Conservation (phyloP, 495 filamentous ascomycete genomes). For the Amphirosellinia nigrospora region DNA sequence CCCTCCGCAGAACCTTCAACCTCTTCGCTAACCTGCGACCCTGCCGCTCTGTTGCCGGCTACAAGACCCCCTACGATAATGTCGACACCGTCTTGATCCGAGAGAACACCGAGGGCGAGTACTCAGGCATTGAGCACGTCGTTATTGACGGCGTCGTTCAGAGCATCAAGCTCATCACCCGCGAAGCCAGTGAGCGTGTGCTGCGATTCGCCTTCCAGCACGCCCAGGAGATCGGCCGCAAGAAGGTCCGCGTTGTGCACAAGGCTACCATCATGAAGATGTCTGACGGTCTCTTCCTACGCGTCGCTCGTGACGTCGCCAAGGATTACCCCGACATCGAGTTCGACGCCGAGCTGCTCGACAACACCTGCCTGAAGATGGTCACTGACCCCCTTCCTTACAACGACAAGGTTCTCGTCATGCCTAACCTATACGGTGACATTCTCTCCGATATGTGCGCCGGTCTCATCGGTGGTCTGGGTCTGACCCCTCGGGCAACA, state of each 20-base stretch:
- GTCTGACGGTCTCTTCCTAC: constrained; percentile 97
- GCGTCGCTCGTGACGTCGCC: constrained; percentile 77
- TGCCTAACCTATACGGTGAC: constrained; percentile 99
- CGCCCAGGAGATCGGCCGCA: constrained; percentile 86
- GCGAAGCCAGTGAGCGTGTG: constrained; percentile 90
- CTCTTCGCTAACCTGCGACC: constrained; percentile 99
- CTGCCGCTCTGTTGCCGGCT: constrained; percentile 93
- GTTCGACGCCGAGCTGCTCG: constrained; percentile 95
- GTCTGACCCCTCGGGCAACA: constrained; percentile 96
- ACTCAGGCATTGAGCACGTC: constrained; percentile 98
- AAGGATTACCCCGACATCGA: constrained; percentile 94
- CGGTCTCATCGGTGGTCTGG: constrained; percentile 95
- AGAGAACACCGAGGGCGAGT: constrained; percentile 99
- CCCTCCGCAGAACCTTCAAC: constrained; percentile 98
- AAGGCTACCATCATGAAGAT: constrained; percentile 99
- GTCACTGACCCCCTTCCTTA: constrained; percentile 92
- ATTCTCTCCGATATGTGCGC: constrained; percentile 99
- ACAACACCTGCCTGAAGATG: constrained; percentile 99
- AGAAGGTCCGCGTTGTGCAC: constrained; percentile 96
- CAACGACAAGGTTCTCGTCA: constrained; percentile 99
- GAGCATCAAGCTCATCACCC: constrained; percentile 98
- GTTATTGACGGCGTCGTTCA: constrained; percentile 98
- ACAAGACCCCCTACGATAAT: constrained; percentile 97
- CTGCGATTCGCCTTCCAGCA: constrained; percentile 97
- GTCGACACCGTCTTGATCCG: constrained; percentile 98